Base-by-base conservation (phyloP, 495 filamentous ascomycete species). In the Cercophora newfieldiana region DNA sequence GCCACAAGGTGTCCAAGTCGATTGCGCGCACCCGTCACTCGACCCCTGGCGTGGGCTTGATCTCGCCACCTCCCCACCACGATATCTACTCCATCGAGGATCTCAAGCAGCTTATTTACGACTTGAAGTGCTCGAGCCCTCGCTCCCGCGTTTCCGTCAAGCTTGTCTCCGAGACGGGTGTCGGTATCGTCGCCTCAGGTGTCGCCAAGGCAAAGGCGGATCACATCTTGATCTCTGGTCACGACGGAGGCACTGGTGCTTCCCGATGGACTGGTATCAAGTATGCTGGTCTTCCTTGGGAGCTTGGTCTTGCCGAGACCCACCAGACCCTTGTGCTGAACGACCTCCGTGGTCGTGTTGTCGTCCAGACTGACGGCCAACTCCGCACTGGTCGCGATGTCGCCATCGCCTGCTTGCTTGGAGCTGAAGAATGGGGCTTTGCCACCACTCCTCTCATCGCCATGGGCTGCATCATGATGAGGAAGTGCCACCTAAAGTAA, bases 81-180 rank as follows among this genome's bases (percentile, higher is more conserved):
- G 95, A 99, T 74, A 99, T 99, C 70, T 99, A 99, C 84, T 96
- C 91, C 26, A 99, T 99, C 65, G 95, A 99, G 74, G 95, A 99
- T 83, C 75, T 99, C 68, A 99, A 99, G 83, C 95, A 99, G 74
- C 86, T 99, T 55, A 98, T 99, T 72, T 99, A 99, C 77, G 95
- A 99, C 78, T 85, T 98, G 53, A 99, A 99, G 79, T 98, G 94
- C 81, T 93, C 94, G 24, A 98, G 96, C 79, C 95, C 96, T 65
- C 90, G 95, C 59, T 87, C 95, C 61, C 89, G 95, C 68, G 87
- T 99, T n/a, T 99, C 95, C 8, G 95, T 99, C 69, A 99, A 99
- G 85, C 90, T 99, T 55, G 95, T 99, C 24, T 99, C 95, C 30
- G 95, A 99, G 80, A 96, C 94, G 65, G 95, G 95, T 78, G 95